Percentiles rank a stretch among this genome's conserved stretches.
Evolutionary conservation across 208 protist species (phyloP).

Genomic region (Crithidia acanthocephali): DNA sequence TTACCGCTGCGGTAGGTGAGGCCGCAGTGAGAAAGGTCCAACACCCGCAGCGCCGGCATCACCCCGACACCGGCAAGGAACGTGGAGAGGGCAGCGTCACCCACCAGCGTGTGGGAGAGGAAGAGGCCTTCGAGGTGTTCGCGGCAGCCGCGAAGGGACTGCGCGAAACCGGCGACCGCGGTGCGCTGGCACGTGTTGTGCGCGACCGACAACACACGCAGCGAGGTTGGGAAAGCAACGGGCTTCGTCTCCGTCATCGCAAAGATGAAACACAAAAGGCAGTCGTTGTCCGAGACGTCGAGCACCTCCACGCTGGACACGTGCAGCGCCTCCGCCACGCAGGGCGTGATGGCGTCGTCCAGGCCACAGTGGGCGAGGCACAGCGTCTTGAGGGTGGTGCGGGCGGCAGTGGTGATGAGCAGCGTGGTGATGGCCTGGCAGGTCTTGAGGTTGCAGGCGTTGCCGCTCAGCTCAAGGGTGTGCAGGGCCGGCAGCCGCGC

Average conservation of each 20-base stretch:
- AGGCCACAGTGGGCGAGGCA: conserved; percentile 27
- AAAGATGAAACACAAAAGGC: conserved; percentile 42
- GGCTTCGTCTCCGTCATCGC: conserved; percentile 8
- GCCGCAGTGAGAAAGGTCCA: conserved; percentile 55
- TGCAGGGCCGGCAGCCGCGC: conserved; percentile 8
- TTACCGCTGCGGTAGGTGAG: conserved; percentile 53
- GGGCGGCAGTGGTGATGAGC: conserved; percentile 14
- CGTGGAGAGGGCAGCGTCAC: conserved; percentile 35
- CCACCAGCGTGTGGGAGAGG: conserved; percentile 42
- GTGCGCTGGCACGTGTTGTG: conserved; percentile 44
- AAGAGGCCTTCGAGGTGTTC: conserved; percentile 51
- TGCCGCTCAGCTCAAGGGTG: conserved; percentile 27
- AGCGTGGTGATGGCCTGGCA: conserved; percentile 14
- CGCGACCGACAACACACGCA: conserved; percentile 48
- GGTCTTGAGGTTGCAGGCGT: conserved; percentile 17
- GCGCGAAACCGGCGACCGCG: conserved; percentile 36
- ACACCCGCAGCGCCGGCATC: conserved; percentile 39
- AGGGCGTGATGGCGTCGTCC: conserved; percentile 14
- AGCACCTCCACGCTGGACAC: conserved; percentile 26
- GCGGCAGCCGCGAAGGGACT: conserved; percentile 33
- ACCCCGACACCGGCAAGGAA: conserved; percentile 28
- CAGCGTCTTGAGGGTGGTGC: conserved; percentile 21
- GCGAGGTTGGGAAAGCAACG: conserved; percentile 38
- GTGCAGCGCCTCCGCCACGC: conserved; percentile 26
- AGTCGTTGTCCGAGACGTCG: conserved; percentile 52